These are phyloP conservation scores for Termitomyces heimii DNA, from an alignment of 768 basidiomycete genomes.

Conservation along the genomic window DNA sequence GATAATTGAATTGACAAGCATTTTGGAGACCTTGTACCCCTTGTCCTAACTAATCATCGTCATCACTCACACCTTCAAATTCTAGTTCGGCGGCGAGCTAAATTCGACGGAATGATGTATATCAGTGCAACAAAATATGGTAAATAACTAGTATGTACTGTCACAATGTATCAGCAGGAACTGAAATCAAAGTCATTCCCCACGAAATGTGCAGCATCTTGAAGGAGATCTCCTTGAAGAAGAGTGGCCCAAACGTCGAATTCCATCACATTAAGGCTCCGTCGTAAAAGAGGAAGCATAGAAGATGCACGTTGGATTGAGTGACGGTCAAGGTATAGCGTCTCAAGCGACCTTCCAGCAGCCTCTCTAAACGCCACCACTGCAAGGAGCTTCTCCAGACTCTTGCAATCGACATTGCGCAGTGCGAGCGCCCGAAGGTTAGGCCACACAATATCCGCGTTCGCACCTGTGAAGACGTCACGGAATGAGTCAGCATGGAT, in stretches of 20 bases:
- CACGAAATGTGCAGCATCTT: slow-evolving; percentile 10
- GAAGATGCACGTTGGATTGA: slow-evolving; percentile 6
- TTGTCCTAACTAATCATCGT: too few species aligned
- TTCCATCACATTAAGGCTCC: slow-evolving; percentile 5
- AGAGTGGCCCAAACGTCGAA: slow-evolving; percentile 11
- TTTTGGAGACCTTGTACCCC: too few species aligned
- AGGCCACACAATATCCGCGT: slow-evolving; percentile 7
- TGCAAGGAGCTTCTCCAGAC: slow-evolving; percentile 6
- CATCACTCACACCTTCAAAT: neutral
- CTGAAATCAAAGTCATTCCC: slow-evolving; percentile 12
- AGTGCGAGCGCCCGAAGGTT: slow-evolving; percentile 7
- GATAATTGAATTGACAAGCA: too few species aligned
- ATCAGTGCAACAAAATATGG: neutral
- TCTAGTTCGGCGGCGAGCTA: neutral
- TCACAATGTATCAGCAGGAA: neutral
- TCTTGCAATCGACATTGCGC: slow-evolving; percentile 9
- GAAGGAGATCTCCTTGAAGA: slow-evolving; percentile 6
- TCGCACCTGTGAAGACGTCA: slow-evolving; percentile 4
- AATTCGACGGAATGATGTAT: neutral
- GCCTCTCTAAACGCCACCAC: slow-evolving; percentile 5
- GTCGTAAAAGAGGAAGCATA: slow-evolving; percentile 2
- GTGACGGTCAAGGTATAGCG: slow-evolving; percentile 8
- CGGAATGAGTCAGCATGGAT: slow-evolving; percentile 8
- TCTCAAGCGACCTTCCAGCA: slow-evolving; percentile 6
- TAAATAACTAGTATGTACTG: neutral